Evolutionary conservation across 345 rosid genomes (phyloP).

Genomic region (Brassica napus): Da-Ae NC_063447.1:51764001-51764500

Average conservation of each 20-base stretch:
- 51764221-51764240: not conserved
- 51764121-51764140: no score
- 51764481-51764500: not conserved
- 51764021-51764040: no score
- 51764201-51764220: not conserved
- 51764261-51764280: constrained; percentile 11
- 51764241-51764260: not conserved
- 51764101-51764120: no score
- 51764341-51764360: not conserved
- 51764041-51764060: no score
- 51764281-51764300: constrained; percentile 15
- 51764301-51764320: constrained; percentile 6
- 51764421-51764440: not conserved
- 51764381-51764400: constrained; percentile 9
- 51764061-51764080: no score
- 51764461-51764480: not conserved
- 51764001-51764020: no score
- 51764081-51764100: no score
- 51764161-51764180: not conserved
- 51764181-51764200: not conserved
- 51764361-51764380: constrained; percentile 17
- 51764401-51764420: not conserved
- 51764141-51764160: no score
- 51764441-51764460: not conserved
- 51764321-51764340: not conserved